These are phyloP conservation scores for Petasospora fabianii DNA, from an alignment of 1,139 yeast species.

Conservation along the genomic window DNA sequence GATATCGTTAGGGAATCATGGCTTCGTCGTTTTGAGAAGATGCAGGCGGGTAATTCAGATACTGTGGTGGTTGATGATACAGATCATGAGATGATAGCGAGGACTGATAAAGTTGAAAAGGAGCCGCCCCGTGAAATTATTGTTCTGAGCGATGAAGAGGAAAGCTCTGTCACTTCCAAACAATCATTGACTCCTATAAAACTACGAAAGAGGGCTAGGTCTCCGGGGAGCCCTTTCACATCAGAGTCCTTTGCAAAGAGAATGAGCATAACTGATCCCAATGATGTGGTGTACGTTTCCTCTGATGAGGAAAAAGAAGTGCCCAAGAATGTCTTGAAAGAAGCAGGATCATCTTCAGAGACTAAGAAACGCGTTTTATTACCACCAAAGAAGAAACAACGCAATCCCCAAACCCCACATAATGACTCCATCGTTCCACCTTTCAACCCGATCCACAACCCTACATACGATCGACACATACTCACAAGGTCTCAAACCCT, in stretches of 20 bases:
- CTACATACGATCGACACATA: constrained; percentile 26
- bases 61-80: too few relatives aligned
- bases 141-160: too few relatives aligned
- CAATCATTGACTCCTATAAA: too few relatives aligned
- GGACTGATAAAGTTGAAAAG: too few relatives aligned
- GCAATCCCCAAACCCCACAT: too few relatives aligned
- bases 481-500: constrained; percentile 26
- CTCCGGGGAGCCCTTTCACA: background rate
- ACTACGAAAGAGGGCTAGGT: too few relatives aligned
- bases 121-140: too few relatives aligned
- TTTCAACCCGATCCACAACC: constrained; percentile 31
- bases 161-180: background rate
- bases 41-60: too few relatives aligned
- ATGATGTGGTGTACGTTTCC: background rate
- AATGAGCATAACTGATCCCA: background rate
- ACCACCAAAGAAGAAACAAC: background rate
- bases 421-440: constrained; percentile 14
- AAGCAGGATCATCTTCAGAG: background rate
- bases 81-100: too few relatives aligned
- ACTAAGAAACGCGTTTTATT: background rate
- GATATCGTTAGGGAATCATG: constrained; percentile 12
- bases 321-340: background rate
- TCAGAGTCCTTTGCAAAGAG: background rate
- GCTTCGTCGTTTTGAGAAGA: constrained; percentile 7
- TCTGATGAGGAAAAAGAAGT: constrained; percentile 3